Evolutionary conservation across 352 stramenopile genomes (phyloP), one percentile per base, ranked within the genome.

Genomic region (Phytopythium boreale): DNA sequence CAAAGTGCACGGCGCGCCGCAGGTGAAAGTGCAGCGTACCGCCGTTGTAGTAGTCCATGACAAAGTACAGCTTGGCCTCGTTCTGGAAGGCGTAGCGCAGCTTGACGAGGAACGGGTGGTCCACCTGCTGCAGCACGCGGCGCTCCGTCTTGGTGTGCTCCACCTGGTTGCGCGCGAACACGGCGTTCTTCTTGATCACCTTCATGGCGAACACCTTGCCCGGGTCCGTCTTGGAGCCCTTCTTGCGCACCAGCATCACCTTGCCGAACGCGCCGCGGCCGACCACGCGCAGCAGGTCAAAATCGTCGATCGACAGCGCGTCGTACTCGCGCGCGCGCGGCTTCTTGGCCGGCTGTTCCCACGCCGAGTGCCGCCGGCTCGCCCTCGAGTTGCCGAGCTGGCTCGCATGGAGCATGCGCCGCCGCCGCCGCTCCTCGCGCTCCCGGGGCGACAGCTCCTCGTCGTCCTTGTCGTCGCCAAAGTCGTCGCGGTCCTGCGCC

Each of bases 211-310:
- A 97, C 19, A 97, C 80, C 41, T 88, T 82, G 56, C 77, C 74
- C 8, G 36, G n/a, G 24, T 59, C 20, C 20, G 20, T 8, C 20
- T 14, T 29, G 52, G 73, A 69, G 17, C 56, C 59, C 26, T 90
- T 92, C 52, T 90, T 79, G 22, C 82, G 73, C 9, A 96, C 89
- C 31, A 96, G 65, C 79, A 97, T 93, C 15, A 99, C 96, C 66
- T 98, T 98, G 22, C 96, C 96, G 71, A 98, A 99, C 1, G 94
- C 94, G 31, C 97, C 98, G 69, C 98, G 96, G 6, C 98, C 98
- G 17, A 99, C 97, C 4, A 99, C 96, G 27, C 93, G 96, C 26
- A 99, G 79, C 4, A 99, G 72, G 63, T 99, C 89, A 73, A 99
- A 99, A 67, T 99, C 97, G 39, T 98, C 92, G 20, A 98, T 89